These are phyloP conservation scores for Microbotryum violaceum DNA, from an alignment of 1,284 basidiomycete genomes.

Conservation along the genomic window DNA sequence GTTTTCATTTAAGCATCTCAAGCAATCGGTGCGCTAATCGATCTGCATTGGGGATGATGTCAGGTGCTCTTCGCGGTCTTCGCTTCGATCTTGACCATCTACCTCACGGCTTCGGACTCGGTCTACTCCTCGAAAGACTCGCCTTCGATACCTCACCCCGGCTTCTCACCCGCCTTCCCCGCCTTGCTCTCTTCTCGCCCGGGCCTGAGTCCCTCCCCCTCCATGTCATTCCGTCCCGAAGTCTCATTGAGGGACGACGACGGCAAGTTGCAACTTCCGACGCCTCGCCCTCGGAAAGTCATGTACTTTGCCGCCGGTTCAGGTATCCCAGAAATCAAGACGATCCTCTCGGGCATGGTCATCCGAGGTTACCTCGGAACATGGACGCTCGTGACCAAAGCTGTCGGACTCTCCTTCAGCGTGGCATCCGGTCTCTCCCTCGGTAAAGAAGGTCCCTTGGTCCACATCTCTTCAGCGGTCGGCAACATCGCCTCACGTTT, in stretches of 20 bases:
- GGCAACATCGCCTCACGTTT: constrained; percentile 89
- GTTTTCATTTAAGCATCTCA: constrained; percentile 10
- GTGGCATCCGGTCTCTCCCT: constrained; percentile 84
- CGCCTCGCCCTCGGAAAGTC: constrained; percentile 50
- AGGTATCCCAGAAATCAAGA: constrained; percentile 95
- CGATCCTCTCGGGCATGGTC: constrained; percentile 89
- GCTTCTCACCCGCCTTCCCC: constrained; percentile 9
- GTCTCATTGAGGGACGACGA: neutral
- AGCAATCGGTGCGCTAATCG: too few relatives aligned
- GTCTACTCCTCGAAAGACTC: constrained; percentile 80
- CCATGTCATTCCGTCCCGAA: too few relatives aligned
- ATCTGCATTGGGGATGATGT: neutral
- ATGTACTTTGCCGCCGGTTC: constrained; percentile 90
- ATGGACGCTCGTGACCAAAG: constrained; percentile 74
- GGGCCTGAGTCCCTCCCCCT: too few relatives aligned
- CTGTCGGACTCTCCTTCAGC: constrained; percentile 77
- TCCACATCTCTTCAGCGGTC: constrained; percentile 89
- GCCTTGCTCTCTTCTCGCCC: too few relatives aligned
- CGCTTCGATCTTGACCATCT: constrained; percentile 72
- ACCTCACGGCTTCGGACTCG: constrained; percentile 76
- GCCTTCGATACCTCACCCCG: constrained; percentile 13
- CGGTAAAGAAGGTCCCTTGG: constrained; percentile 91
- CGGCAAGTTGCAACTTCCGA: neutral
- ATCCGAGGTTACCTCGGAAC: constrained; percentile 94
- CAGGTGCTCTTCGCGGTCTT: constrained; percentile 64